phyloP scores from a whole-genome alignment of 768 basidiomycete species.

The Nidularia pulvinata region DNA sequence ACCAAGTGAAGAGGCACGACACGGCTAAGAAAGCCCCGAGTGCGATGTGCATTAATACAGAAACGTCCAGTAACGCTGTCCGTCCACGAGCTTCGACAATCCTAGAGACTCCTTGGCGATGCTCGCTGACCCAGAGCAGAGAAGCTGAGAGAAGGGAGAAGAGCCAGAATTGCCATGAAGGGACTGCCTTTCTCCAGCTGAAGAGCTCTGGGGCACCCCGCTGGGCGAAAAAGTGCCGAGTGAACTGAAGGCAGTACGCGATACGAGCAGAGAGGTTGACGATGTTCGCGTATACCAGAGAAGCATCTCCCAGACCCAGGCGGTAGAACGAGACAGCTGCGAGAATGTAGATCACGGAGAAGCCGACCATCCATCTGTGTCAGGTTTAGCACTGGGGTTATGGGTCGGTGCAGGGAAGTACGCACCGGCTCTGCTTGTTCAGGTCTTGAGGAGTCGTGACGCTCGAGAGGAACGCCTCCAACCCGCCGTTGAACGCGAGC shows the following conservation, averaged over 20 bases:
- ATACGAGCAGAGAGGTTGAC: slow-evolving; percentile 65
- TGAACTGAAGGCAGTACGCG: slow-evolving; percentile 55
- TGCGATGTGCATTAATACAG: slow-evolving; percentile 28
- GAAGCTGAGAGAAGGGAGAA: slow-evolving; percentile 17
- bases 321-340: slow-evolving; percentile 47
- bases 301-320: slow-evolving; percentile 57
- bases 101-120: slow-evolving; percentile 12
- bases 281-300: slow-evolving; percentile 79
- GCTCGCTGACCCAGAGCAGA: slow-evolving; percentile 22
- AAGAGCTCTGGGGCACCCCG: slow-evolving; percentile 11
- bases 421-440: slow-evolving; percentile 62
- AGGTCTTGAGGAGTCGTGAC: slow-evolving; percentile 71
- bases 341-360: slow-evolving; percentile 67
- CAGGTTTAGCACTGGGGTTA: slow-evolving; percentile 1
- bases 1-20: slow-evolving; percentile 25
- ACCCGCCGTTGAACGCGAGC: slow-evolving; percentile 85
- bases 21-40: slow-evolving; percentile 25
- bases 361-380: slow-evolving; percentile 73
- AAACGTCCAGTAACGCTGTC: slow-evolving; percentile 16
- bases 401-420: background rate
- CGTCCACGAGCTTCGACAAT: slow-evolving; percentile 16
- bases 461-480: slow-evolving; percentile 90
- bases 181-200: slow-evolving; percentile 19
- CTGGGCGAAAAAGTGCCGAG: slow-evolving; percentile 40
- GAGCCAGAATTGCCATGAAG: slow-evolving; percentile 15